Evolutionary conservation across 1,284 basidiomycete genomes (phyloP).

Genomic region (Vanrija sp.): DNA sequence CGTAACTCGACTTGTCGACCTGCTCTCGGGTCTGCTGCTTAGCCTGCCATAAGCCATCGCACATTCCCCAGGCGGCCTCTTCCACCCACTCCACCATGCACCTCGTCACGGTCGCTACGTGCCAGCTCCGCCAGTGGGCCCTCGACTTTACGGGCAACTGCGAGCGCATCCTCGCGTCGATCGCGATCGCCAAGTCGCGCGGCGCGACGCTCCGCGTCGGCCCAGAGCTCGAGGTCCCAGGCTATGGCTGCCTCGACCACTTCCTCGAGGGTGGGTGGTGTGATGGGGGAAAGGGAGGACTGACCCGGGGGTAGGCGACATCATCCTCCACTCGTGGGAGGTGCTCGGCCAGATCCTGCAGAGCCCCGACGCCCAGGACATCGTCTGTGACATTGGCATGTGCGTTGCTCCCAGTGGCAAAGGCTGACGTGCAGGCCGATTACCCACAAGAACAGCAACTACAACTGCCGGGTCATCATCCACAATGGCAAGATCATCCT

Average conservation of each 20-base stretch:
- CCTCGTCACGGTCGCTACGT: constrained; percentile 74
- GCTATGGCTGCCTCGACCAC: constrained; percentile 92
- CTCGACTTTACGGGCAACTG: constrained; percentile 91
- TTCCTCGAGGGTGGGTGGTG: constrained; percentile 52
- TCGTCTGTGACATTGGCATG: constrained; percentile 94
- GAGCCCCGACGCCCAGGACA: constrained; percentile 69
- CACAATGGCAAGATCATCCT: constrained; percentile 80
- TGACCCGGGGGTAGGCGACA: constrained; percentile 63
- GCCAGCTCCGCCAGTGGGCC: constrained; percentile 91
- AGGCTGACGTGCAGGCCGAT: constrained; percentile 65
- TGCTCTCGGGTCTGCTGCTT: no score
- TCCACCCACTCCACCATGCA: constrained; percentile 8
- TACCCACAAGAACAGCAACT: constrained; percentile 92
- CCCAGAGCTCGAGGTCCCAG: constrained; percentile 96
- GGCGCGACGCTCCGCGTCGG: constrained; percentile 95
- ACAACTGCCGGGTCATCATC: constrained; percentile 91
- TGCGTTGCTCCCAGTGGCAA: constrained; percentile 49
- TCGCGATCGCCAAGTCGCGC: constrained; percentile 75
- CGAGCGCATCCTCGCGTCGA: constrained; percentile 85
- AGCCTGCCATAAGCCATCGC: no score
- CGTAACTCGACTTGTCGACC: no score
- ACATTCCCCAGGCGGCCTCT: no score
- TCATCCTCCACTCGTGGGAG: constrained; percentile 93
- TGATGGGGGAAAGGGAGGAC: background rate
- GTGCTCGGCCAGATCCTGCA: constrained; percentile 78